phyloP scores from a whole-genome alignment of 495 filamentous ascomycete species.

The Geopyxis carbonaria region DNA sequence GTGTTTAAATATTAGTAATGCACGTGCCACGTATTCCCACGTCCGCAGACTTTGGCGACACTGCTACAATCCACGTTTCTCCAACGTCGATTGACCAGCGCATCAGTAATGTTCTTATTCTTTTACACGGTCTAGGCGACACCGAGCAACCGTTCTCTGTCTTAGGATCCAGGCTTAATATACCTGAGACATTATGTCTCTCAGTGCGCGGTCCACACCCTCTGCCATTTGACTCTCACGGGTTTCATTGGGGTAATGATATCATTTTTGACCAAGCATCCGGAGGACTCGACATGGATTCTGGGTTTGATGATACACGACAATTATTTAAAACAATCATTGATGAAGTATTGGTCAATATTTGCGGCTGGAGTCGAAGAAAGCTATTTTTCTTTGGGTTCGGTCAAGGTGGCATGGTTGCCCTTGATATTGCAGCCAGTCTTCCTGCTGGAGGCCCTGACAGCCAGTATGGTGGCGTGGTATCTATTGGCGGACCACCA shows the following conservation, averaged over 20 bases:
- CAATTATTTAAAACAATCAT: conserved; percentile 38
- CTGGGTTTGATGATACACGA: conserved; percentile 47
- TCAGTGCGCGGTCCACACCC: conserved; percentile 56
- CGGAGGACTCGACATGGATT: conserved; percentile 58
- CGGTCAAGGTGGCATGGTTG: conserved; percentile 74
- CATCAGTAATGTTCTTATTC: conserved; percentile 54
- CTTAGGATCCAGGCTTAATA: conserved; percentile 54
- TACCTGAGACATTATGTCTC: conserved; percentile 66
- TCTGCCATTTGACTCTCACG: conserved; percentile 55
- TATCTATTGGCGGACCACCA: conserved; percentile 63
- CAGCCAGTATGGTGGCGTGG: conserved; percentile 37
- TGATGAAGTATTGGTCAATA: conserved; percentile 39
- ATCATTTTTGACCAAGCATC: conserved; percentile 44
- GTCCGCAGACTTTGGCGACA: conserved; percentile 1
- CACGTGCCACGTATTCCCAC: conserved; percentile 2
- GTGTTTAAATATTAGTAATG: no score
- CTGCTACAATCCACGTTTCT: no score
- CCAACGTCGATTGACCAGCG: no score
- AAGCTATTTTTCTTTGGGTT: conserved; percentile 70
- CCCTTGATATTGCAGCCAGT: conserved; percentile 39
- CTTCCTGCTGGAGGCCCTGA: conserved; percentile 21
- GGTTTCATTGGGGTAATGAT: conserved; percentile 92
- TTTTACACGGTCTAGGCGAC: conserved; percentile 86
- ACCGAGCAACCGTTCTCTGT: conserved; percentile 46
- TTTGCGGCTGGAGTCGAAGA: conserved; percentile 50